Evolutionary conservation across 176 grass and related monocot genomes (phyloP), one percentile per base, ranked within the genome.

Genomic region (Otatea glauca): DNA sequence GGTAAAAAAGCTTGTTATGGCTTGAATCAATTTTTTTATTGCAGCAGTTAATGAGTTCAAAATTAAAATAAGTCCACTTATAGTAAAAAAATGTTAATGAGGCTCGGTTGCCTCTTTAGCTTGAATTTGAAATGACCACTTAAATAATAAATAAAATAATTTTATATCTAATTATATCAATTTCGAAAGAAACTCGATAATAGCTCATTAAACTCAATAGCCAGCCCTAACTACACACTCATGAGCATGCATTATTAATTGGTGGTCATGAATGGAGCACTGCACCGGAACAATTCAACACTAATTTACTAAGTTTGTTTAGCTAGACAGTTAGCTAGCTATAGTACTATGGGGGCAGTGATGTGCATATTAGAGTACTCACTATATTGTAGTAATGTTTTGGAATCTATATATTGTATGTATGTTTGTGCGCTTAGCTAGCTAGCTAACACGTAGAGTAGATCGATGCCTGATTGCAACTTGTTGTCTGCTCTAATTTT

Each of bases 281-380:
- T 77, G 79, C 70, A 80, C 76, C 76, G 59, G 72, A 86, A 82
- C 78, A 90, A 58, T 35, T 77, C 20, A 76, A 43, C 51, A 13
- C 13, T 32, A n/a, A 71, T 70, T 37, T 76, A 63, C 63, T 32
- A 53, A 24, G 35, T 84, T 56, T 65, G 81, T 79, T 74, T 47
- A 65, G 87, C 65, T 74, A 84, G 75, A 55, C 25, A 20, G 67
- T 84, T 88, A 73, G 82, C 59, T 47, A 82, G 44, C 32, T 60
- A 71, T 60, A 71, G 23, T 72, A 77, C 24, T 59, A 54, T 39
- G 24, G 20, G 65, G 11, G 64, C 70, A 25, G 34, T 65, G 80
- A 88, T 84, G 80, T 83, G 74, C 61, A 45, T 70, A 45, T 55
- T 70, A 81, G 54, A 66, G 5, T n/a, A 49, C 13, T 44, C 24